These are phyloP conservation scores for Candida xiaguanensis DNA, from an alignment of 805 yeast species.

Conservation along the genomic window DNA sequence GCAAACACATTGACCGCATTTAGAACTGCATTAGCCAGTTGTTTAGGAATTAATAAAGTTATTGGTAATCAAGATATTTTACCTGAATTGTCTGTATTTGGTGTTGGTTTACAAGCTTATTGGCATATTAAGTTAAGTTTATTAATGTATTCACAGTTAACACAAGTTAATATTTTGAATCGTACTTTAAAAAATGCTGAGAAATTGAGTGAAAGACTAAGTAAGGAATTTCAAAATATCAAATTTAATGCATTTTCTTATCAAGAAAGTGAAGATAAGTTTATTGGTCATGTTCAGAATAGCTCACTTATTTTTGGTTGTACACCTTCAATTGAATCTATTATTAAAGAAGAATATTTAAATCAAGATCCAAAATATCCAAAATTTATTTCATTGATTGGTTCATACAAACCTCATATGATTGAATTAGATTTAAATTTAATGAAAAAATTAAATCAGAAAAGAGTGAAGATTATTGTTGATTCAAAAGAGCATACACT, in stretches of 20 bases:
- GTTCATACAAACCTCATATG: slow-evolving; percentile 68
- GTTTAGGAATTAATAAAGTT: slow-evolving; percentile 41
- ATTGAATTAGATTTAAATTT: slow-evolving; percentile 51
- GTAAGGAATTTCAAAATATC: slow-evolving; percentile 23
- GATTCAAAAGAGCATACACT: slow-evolving; percentile 57
- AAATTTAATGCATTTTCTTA: slow-evolving; percentile 18
- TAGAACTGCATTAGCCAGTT: slow-evolving; percentile 59
- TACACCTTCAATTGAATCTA: slow-evolving; percentile 52
- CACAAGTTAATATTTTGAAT: slow-evolving; percentile 43
- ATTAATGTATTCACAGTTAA: slow-evolving; percentile 35
- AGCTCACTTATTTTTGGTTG: slow-evolving; percentile 57
- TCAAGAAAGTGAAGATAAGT: slow-evolving; percentile 15
- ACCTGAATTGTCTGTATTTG: slow-evolving; percentile 42
- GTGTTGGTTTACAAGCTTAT: slow-evolving; percentile 61
- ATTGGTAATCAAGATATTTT: slow-evolving; percentile 20
- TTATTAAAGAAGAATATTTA: slow-evolving; percentile 31
- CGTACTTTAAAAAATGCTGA: slow-evolving; percentile 42
- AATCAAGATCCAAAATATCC: slow-evolving; percentile 22
- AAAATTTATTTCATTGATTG: slow-evolving; percentile 54
- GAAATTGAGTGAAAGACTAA: slow-evolving; percentile 19
- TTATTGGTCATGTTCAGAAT: slow-evolving; percentile 20
- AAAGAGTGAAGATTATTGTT: slow-evolving; percentile 46
- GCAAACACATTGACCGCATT: slow-evolving; percentile 62
- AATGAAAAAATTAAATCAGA: slow-evolving; percentile 28
- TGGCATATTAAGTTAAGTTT: slow-evolving; percentile 56